Evolutionary conservation across 192 early-diverging fungal genomes (phyloP), one percentile per base, ranked within the genome.

Genomic region (Backusella macrospora): DNA sequence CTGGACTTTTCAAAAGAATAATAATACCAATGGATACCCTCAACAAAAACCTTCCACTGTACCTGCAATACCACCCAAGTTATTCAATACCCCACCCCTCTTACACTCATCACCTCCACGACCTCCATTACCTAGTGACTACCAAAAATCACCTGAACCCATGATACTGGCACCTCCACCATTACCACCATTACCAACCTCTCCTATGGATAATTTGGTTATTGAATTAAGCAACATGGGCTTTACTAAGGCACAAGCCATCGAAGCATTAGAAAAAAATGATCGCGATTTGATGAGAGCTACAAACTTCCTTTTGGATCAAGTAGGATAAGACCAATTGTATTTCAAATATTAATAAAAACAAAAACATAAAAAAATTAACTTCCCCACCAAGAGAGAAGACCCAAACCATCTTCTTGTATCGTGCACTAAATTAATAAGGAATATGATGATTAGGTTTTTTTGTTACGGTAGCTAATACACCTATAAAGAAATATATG

Each of bases 261-360:
- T 88, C 39, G 87, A 90, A 4, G 93, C 93, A 3, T 81, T 94
- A 69, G 87, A 92, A 65, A 91, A 89, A 83, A 90, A 90, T 71
- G 91, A 92, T 46, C 86, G 90, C 74, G 92, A 94, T 78, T 78
- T 90, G 39, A 84, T 86, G 47, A 89, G 89, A 78, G 92, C 93
- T 1, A 89, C 88, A 73, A 94, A 94, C 79, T 92, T 91, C 78
- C 83, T 94, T 55, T 83, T 94, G 68, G 93, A 94, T 82, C 70
- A 67, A 72, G 71, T 21, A 9, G 59, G 23, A 68, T 44, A 68
- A 68, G 26, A 5, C 43, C 63, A 21, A 46, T 47, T 46, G 26
- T 47, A 43, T 47, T 68, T 46, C 21, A 68, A 46, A 68, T 44
- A 47, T 9, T 2, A 70, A 40, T 40, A 66, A 16, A 39, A 5